Evolutionary conservation across 768 basidiomycete species (phyloP), one percentile per base, ranked within the genome.

Genomic region (Xerocomellus dryophilus): DNA sequence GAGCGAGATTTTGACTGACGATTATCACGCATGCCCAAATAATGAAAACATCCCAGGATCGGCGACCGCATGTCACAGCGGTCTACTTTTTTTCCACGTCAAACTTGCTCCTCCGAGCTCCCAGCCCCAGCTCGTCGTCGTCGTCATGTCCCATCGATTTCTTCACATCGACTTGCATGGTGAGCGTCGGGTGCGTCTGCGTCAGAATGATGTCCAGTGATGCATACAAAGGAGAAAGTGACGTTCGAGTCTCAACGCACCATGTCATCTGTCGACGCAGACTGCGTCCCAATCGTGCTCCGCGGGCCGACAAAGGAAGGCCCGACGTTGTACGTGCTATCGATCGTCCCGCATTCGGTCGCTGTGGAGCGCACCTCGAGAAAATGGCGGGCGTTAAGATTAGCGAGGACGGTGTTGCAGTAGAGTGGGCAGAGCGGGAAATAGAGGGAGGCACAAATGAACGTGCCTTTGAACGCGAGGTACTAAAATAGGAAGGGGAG

Each of bases 401-500:
- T 54, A 5, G 55, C 49, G 20, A 54, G 59, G 10, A 57, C 44
- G 10, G 47, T 47, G 32, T 53, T 53, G 50, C 58, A 61, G 38
- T 53, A 61, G 17, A 50, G 47, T 6, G 59, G 41, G 18, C 60
- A 49, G 11, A 56, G 51, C 1, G 47, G 51, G 15, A 53, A 60
- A 25, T 52, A 53, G 10, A 60, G 32, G 1, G 41, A 41, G 5
- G 43, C 58, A 36, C 48, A 60, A 15, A 56, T 21, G 1, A 45
- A 11, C 8, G 48, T 60, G 14, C 12, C 31, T 14, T 46, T 45
- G 25, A 43, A 51, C 11, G 21, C 45, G 25, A 59, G 20, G 12
- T 47, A 43, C 55, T 57, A 21, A 6, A 36, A 21, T 14, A 14
- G 21, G 5, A 5, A 29, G 41, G 20, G 15, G 14, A 11, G 9